phyloP scores from a whole-genome alignment of 495 filamentous ascomycete species.

The Cercophora newfieldiana region DNA sequence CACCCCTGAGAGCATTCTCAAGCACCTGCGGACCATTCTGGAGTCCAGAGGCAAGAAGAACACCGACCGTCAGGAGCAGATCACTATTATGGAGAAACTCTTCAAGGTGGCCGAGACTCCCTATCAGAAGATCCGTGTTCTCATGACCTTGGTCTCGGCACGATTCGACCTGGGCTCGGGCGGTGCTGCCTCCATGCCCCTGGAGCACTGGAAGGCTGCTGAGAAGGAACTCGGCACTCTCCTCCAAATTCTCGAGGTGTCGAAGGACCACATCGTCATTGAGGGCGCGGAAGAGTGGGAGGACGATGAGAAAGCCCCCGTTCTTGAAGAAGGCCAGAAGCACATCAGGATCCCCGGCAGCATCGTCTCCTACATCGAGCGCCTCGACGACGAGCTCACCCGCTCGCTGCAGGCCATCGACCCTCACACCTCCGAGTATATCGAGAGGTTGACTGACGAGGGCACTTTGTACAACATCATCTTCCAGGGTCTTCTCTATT shows the following conservation, averaged over 20 bases:
- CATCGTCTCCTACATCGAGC: conserved; percentile 90
- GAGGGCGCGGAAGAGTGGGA: conserved; percentile 98
- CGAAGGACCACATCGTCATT: conserved; percentile 75
- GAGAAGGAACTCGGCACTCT: conserved; percentile 79
- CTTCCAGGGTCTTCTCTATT: conserved; percentile 81
- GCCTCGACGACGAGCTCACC: conserved; percentile 96
- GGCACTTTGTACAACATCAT: conserved; percentile 89
- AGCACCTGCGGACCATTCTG: conserved; percentile 88
- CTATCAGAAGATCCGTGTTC: conserved; percentile 93
- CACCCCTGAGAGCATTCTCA: conserved; percentile 96
- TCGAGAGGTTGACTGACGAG: conserved; percentile 90
- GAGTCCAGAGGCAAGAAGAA: conserved; percentile 98
- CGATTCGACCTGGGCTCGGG: conserved; percentile 91
- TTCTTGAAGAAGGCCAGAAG: conserved; percentile 66
- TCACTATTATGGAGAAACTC: conserved; percentile 95
- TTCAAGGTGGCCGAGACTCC: conserved; percentile 82
- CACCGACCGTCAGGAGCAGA: conserved; percentile 92
- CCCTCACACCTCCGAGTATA: conserved; percentile 97
- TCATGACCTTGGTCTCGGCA: conserved; percentile 88
- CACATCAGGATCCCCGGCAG: conserved; percentile 87
- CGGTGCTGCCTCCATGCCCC: conserved; percentile 79
- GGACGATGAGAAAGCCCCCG: conserved; percentile 91
- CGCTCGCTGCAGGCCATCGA: conserved; percentile 95
- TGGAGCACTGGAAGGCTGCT: conserved; percentile 95
- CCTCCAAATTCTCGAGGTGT: conserved; percentile 74